Evolutionary conservation across 2,329 filamentous ascomycete genomes (phyloP), one percentile per base, ranked within the genome.

Genomic region (Diaporthe batatas): DNA sequence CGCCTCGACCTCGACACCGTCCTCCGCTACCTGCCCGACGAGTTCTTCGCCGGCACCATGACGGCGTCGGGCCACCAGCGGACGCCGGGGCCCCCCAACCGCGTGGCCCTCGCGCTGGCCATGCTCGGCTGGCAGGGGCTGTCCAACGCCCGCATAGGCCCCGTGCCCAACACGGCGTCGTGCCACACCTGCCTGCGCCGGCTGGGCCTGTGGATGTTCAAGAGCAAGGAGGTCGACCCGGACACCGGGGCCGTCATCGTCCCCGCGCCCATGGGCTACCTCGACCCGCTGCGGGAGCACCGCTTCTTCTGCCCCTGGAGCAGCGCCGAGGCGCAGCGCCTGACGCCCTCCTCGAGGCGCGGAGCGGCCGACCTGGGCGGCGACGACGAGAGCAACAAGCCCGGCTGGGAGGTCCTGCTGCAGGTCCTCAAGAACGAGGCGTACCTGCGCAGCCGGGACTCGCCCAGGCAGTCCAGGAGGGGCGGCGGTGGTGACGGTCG

Each of bases 161-260:
- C 90, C 1, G 89, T 92, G 29, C 90, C 92, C 53, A 93, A 94
- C 74, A 89, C 96, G 21, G 91, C 93, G 7, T 91, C 91, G 6
- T 99, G 96, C 81, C 89, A 92, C 73, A 93, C 94, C 25, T 99
- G 96, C 80, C 93, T 97, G 79, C 91, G 96, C 73, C 91, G 95
- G 1, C 86, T 98, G 0, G 96, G 96, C 0, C 86, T 99, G 2
- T 99, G 96, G 96, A 92, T 99, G 86, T 98, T 97, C 81, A 93
- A 91, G 78, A 92, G 91, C 81, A 95, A 92, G 81, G 89, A 90
- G 77, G 88, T 92, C 39, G 87, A 90, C 72, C 83, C 85, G 1
- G 82, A 83, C 21, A 86, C 86, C 0, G 82, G 86, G 47, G 79
- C 84, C 47, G 83, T 91, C 12, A 81, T 91, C 14, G 85, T 88